Evolutionary conservation across 345 rosid species (phyloP).

Genomic region (Populus davidiana): DNA sequence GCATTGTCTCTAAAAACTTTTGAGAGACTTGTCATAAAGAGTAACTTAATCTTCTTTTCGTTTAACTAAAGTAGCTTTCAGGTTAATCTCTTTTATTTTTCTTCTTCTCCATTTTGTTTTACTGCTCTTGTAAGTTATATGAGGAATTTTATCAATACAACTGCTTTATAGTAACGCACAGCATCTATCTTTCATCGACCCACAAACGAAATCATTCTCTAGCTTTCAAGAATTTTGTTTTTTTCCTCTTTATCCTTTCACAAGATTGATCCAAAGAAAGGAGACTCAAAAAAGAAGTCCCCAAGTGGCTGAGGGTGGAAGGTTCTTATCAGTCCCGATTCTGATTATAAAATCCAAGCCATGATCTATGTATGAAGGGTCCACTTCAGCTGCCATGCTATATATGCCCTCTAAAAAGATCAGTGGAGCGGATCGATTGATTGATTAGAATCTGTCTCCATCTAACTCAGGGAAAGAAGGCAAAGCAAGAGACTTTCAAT

Average conservation of each 20-base stretch:
- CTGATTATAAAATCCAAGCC: conserved; percentile 36
- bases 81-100: background rate
- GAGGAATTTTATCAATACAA: conserved; percentile 18
- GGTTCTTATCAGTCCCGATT: conserved; percentile 42
- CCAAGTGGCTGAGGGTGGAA: conserved; percentile 21
- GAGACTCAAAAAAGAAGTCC: conserved; percentile 8
- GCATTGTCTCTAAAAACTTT: conserved; percentile 10
- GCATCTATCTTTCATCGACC: conserved; percentile 38
- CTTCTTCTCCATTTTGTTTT: conserved; percentile 22
- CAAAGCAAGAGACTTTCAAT: conserved; percentile 27
- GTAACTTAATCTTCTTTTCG: conserved; percentile 1
- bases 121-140: conserved; percentile 18
- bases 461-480: conserved; percentile 25
- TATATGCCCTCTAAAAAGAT: background rate
- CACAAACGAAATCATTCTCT: conserved; percentile 38
- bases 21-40: conserved; percentile 27
- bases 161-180: conserved; percentile 54
- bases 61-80: conserved; percentile 20
- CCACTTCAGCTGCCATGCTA: conserved; percentile 28
- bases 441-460: conserved; percentile 43
- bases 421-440: conserved; percentile 15
- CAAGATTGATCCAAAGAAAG: conserved; percentile 22
- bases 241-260: conserved; percentile 28
- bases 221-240: conserved; percentile 43
- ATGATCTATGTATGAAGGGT: conserved; percentile 23